These are phyloP conservation scores for Neurospora sp. DNA, from an alignment of 495 filamentous ascomycete genomes.

Conservation along the genomic window DNA sequence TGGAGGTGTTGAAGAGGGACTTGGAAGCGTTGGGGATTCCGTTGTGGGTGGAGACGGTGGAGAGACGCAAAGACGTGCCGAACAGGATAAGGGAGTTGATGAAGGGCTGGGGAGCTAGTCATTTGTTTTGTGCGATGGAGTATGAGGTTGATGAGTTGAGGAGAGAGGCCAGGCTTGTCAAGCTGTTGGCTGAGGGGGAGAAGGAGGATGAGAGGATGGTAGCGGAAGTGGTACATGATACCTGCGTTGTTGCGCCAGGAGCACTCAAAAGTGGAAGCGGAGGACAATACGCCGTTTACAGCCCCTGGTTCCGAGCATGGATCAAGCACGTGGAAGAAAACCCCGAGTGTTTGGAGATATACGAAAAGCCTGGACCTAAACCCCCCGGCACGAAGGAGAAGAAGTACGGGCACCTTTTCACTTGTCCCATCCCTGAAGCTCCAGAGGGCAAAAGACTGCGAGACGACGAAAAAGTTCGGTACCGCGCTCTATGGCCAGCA, in stretches of 20 bases:
- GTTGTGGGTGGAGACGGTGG: constrained; percentile 62
- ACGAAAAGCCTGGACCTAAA: constrained; percentile 53
- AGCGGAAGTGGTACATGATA: constrained; percentile 63
- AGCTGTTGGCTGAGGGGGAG: constrained; percentile 36
- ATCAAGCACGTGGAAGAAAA: constrained; percentile 58
- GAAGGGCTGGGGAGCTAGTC: constrained; percentile 63
- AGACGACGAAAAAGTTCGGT: constrained; percentile 41
- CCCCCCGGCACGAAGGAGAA: constrained; percentile 12
- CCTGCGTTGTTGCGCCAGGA: constrained; percentile 72
- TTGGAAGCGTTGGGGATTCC: constrained; percentile 67
- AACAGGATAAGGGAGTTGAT: constrained; percentile 57
- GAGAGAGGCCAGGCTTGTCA: constrained; percentile 59
- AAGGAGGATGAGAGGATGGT: constrained; percentile 38
- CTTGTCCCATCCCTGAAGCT: constrained; percentile 47
- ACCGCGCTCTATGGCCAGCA: constrained; percentile 58
- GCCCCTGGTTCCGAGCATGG: constrained; percentile 75
- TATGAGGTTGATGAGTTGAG: constrained; percentile 73
- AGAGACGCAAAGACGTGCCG: constrained; percentile 53
- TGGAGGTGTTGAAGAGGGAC: constrained; percentile 56
- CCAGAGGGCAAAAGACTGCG: constrained; percentile 57
- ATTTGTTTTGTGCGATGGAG: constrained; percentile 62
- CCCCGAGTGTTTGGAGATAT: constrained; percentile 50
- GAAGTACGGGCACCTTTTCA: constrained; percentile 51
- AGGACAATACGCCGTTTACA: constrained; percentile 77
- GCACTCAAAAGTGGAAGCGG: constrained; percentile 51